Conservation (phyloP, 139 green algal species). For the Chlamydomonas sp. region DNA sequence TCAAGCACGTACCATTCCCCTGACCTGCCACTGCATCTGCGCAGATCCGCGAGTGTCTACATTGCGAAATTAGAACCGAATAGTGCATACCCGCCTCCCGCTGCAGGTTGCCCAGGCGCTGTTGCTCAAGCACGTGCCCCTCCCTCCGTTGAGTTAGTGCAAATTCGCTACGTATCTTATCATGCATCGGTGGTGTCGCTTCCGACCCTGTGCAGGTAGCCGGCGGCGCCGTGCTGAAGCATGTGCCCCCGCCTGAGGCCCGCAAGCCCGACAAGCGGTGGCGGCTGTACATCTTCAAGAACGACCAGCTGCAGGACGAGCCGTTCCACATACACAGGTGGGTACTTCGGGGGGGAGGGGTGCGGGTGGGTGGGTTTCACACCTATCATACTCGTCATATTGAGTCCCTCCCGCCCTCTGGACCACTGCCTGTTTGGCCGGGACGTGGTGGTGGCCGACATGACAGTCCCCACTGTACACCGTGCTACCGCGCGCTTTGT, state of each 20-base stretch:
- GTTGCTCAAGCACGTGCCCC: too few relatives aligned
- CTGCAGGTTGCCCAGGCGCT: too few relatives aligned
- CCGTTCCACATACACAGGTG: constrained; percentile 70
- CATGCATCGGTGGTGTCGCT: too few relatives aligned
- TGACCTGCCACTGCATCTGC: too few relatives aligned
- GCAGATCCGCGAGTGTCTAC: too few relatives aligned
- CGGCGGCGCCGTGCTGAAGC: constrained; percentile 75
- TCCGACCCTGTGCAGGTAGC: constrained; percentile 18
- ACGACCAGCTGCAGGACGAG: constrained; percentile 55
- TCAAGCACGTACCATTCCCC: too few relatives aligned
- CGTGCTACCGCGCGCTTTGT: background rate
- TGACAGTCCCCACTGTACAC: background rate
- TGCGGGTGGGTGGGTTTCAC: background rate
- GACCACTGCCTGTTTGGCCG: background rate
- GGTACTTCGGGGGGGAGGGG: background rate
- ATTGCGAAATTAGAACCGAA: too few relatives aligned
- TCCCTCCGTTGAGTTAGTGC: too few relatives aligned
- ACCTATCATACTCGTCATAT: background rate
- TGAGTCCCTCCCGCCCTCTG: background rate
- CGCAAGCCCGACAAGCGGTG: constrained; percentile 78
- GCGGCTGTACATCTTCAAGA: constrained; percentile 97
- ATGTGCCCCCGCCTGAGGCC: constrained; percentile 84
- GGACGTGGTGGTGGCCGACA: background rate
- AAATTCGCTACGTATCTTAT: too few relatives aligned
- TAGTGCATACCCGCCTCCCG: too few relatives aligned